Percentiles rank a stretch among this genome's conserved stretches.
These are phyloP conservation scores for Nakaseomyces delphensis DNA, from an alignment of 1,139 yeast genomes.

Conservation along the genomic window DNA sequence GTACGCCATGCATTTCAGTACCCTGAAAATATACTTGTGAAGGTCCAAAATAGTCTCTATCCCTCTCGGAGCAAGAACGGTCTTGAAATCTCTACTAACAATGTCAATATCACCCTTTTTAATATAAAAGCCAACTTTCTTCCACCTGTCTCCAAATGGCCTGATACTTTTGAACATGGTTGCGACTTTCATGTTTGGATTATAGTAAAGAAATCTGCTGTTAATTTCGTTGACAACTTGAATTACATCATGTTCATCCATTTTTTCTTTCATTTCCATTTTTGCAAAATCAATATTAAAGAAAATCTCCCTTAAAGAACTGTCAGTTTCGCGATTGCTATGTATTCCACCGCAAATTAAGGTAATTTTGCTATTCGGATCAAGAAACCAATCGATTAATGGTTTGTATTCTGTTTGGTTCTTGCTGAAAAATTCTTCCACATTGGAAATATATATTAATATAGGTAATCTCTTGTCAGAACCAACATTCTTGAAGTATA, in stretches of 20 bases:
- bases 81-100: too few relatives aligned
- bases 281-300: not conserved
- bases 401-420: not conserved
- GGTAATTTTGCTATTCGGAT: slow-evolving; percentile 1
- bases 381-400: not conserved
- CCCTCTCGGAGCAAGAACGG: not conserved
- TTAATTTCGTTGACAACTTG: not conserved
- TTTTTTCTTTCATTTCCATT: not conserved
- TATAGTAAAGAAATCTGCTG: not conserved
- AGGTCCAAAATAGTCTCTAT: not conserved
- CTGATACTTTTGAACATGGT: not conserved
- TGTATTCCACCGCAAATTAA: not conserved
- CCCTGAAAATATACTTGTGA: slow-evolving; percentile 1
- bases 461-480: slow-evolving; percentile 1
- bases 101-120: not conserved
- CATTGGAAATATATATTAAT: not conserved
- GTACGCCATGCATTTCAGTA: not conserved
- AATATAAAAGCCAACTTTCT: not conserved
- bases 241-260: not conserved
- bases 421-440: not conserved
- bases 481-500: not conserved
- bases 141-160: not conserved
- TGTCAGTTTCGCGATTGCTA: not conserved
- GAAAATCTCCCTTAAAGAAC: not conserved
- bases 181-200: not conserved